These are phyloP conservation scores for Dalbergia cultrata DNA, from an alignment of 306 rosid genomes.

Conservation along the genomic window DNA sequence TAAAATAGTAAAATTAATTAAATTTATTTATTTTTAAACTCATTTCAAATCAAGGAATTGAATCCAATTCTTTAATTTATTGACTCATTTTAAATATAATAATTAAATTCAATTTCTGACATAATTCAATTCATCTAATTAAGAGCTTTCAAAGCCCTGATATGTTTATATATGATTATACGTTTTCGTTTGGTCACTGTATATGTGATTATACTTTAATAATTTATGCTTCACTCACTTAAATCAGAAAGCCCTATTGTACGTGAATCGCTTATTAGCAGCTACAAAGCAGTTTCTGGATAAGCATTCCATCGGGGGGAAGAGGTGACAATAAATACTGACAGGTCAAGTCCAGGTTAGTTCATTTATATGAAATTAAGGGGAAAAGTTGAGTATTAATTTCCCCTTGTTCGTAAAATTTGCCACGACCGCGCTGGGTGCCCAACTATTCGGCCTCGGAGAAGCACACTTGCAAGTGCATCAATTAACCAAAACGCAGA, in stretches of 20 bases:
- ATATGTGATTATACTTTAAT: no score
- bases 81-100: no score
- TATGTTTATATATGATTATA: no score
- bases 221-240: no score
- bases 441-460: slow-evolving; percentile 31
- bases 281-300: background rate
- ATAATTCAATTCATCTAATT: no score
- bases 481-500: slow-evolving; percentile 18
- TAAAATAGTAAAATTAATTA: no score
- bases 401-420: background rate
- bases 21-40: no score
- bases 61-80: no score
- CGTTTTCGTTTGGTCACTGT: no score
- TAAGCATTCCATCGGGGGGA: background rate
- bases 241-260: background rate
- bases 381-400: background rate
- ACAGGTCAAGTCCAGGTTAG: background rate
- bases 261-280: background rate
- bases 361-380: background rate
- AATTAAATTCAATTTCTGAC: no score
- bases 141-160: no score
- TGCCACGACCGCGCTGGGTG: background rate
- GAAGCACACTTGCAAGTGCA: background rate
- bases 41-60: no score
- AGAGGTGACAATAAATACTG: background rate